phyloP scores from a whole-genome alignment of 2,329 filamentous ascomycete species.

The Aspergillus sp. region DNA sequence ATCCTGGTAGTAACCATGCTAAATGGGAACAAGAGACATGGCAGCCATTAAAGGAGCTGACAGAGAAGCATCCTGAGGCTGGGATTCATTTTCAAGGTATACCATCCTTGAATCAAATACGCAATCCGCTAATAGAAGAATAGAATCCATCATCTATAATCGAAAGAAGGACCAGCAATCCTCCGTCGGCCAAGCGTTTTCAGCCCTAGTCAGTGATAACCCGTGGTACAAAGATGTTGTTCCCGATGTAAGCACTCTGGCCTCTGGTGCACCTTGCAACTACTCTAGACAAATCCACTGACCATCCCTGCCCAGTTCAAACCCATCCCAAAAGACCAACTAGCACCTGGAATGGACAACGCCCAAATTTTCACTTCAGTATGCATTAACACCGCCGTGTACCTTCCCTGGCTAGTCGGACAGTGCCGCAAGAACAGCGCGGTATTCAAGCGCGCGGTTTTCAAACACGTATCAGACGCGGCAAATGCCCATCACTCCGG shows the following conservation, averaged over 20 bases:
- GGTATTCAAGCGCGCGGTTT: constrained; percentile 60
- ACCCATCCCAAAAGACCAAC: constrained; percentile 55
- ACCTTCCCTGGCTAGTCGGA: constrained; percentile 80
- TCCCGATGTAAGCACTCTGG: constrained; percentile 56
- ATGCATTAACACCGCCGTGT: constrained; percentile 87
- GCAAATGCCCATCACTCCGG: constrained; percentile 58
- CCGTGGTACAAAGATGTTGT: constrained; percentile 75
- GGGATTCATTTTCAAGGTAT: constrained; percentile 76
- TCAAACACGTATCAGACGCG: constrained; percentile 74
- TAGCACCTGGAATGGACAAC: constrained; percentile 67
- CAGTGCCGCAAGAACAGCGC: constrained; percentile 76
- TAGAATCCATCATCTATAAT: constrained; percentile 56
- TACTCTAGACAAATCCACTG: neutral
- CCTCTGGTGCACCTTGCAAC: too few relatives aligned
- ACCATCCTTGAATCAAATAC: neutral
- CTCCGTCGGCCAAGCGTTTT: constrained; percentile 59
- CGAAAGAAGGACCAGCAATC: constrained; percentile 63
- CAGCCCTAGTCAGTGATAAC: constrained; percentile 64
- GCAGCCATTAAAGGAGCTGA: constrained; percentile 61
- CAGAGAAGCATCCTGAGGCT: constrained; percentile 68
- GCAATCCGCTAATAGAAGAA: neutral
- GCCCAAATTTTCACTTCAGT: constrained; percentile 78
- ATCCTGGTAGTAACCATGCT: constrained; percentile 37
- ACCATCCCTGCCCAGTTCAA: constrained; percentile 52
- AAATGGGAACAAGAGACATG: constrained; percentile 65